Evolutionary conservation across 176 grass and related monocot species (phyloP).

Genomic region (Triticum urartu): DNA sequence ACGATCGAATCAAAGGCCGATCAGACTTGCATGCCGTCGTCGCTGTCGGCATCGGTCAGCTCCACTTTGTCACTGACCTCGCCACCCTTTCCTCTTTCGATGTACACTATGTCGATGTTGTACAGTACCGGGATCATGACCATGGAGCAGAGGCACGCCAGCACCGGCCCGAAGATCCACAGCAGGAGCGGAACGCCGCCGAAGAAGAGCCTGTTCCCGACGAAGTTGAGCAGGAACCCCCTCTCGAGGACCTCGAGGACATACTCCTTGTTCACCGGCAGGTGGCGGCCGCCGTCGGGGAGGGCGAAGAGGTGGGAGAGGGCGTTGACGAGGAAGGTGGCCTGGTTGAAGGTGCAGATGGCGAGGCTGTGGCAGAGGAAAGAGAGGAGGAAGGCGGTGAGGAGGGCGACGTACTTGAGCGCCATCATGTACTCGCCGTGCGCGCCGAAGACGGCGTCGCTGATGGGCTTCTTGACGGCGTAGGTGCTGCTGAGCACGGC

Average conservation of each 20-base stretch:
- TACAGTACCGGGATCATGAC: slow-evolving; percentile 50
- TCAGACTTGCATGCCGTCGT: slow-evolving; percentile 32
- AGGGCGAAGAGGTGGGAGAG: slow-evolving; percentile 11
- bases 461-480: slow-evolving; percentile 74
- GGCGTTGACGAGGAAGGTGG: slow-evolving; percentile 69
- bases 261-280: slow-evolving; percentile 41
- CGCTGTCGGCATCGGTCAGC: not conserved
- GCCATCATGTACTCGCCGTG: slow-evolving; percentile 60
- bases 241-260: slow-evolving; percentile 48
- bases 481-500: slow-evolving; percentile 88
- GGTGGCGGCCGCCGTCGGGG: not conserved
- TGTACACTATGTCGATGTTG: slow-evolving; percentile 51
- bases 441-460: slow-evolving; percentile 59
- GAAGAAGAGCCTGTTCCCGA: slow-evolving; percentile 68
- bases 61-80: not conserved
- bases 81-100: not conserved
- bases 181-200: slow-evolving; percentile 65
- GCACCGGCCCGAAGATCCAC: slow-evolving; percentile 73
- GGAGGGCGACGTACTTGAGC: slow-evolving; percentile 59
- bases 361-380: slow-evolving; percentile 76
- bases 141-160: slow-evolving; percentile 55
- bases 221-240: slow-evolving; percentile 51
- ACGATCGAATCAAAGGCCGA: not conserved
- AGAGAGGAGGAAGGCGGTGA: slow-evolving; percentile 68
- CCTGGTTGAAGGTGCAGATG: slow-evolving; percentile 74